Evolutionary conservation across 768 basidiomycete genomes (phyloP).

Genomic region (Suillus weaverae): DNA sequence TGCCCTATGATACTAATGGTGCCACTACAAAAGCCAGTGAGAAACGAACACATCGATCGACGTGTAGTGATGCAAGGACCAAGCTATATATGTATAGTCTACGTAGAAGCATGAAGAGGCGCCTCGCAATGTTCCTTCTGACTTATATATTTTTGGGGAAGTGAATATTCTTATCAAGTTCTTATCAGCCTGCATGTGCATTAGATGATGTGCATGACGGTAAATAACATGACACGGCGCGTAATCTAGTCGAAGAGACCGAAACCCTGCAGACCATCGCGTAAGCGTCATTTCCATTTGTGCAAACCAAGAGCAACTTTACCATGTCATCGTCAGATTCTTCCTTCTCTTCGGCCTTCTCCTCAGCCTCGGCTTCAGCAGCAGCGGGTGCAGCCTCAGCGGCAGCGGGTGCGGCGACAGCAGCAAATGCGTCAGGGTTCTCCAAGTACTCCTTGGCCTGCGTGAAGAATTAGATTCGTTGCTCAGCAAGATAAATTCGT

Average conservation of each 20-base stretch:
- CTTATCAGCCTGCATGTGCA: constrained; percentile 14
- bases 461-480: constrained; percentile 10
- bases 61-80: not conserved
- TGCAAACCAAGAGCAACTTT: constrained; percentile 22
- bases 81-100: not conserved
- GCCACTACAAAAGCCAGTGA: not conserved
- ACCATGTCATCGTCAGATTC: constrained; percentile 91
- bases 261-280: constrained; percentile 63
- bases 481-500: constrained; percentile 5
- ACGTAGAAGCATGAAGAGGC: not conserved
- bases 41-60: constrained; percentile 5
- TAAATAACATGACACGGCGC: constrained; percentile 16
- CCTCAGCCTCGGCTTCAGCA: constrained; percentile 59
- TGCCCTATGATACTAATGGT: not conserved
- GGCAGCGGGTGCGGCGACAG: constrained; percentile 64
- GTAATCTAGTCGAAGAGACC: constrained; percentile 83
- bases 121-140: not conserved
- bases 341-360: constrained; percentile 83
- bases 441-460: constrained; percentile 95
- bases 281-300: not conserved
- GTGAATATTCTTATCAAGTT: constrained; percentile 7
- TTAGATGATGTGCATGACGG: constrained; percentile 22
- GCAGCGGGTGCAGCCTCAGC: constrained; percentile 52
- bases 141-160: not conserved
- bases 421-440: constrained; percentile 98